Evolutionary conservation across 768 basidiomycete genomes (phyloP), one percentile per base, ranked within the genome.

Genomic region (Suillus sp.): DNA sequence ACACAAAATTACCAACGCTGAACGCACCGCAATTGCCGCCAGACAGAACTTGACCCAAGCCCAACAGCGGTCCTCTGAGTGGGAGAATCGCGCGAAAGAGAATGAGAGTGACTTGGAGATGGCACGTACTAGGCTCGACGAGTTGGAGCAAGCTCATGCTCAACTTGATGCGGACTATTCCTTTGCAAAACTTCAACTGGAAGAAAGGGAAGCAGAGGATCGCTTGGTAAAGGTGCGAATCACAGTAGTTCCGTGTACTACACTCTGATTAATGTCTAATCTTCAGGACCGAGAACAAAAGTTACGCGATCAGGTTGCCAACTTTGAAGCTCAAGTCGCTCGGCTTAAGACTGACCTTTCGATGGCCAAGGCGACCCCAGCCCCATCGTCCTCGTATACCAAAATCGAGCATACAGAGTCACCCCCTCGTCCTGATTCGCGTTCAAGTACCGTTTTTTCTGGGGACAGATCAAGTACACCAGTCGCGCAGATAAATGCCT

Each of bases 41-140:
- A 84, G 85, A 48, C 87, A 91, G 71, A 89, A 75, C 71, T 80
- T 93, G 34, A 75, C 82, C 25, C 87, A 90, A 66, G 87, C 89
- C 25, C 89, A 93, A 65, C 90, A 92, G 71, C 90, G 90, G 30
- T 84, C 90, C 3, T 77, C 84, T 3, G 93, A 95, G 68, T 93
- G 90, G 91, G 93, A 95, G 75, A 84, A 84, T 65, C 87, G 87
- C 27, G 86, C 90, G 22, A 87, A 87, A 69, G 89, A 91, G 65
- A 82, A 83, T 48, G 90, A 92, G 73, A 77, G 79, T 25, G 83
- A 88, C 62, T 74, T 92, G 22, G 88, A 90, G 70, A 70, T 81
- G 67, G 81, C 80, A 34, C 82, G 80, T 64, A 86, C 84, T 37
- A 83, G 83, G 69, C 72, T 92, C 18, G 90, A 93, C 40, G 84